Evolutionary conservation across 352 stramenopile genomes (phyloP), one percentile per base, ranked within the genome.

Genomic region (Globisporangium ultimum): DNA sequence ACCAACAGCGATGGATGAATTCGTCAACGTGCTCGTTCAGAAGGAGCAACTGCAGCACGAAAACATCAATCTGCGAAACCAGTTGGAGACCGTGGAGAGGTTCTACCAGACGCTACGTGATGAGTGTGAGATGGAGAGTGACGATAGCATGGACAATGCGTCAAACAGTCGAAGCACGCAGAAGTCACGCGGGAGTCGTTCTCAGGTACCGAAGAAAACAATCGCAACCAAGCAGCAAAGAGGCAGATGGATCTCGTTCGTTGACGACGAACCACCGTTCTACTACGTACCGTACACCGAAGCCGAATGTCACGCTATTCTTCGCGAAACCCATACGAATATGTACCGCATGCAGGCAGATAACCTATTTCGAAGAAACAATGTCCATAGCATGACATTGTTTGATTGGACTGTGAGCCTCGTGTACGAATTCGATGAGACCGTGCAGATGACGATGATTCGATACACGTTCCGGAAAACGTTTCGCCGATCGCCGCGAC

Each of bases 401-500:
- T 58, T 58, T 11, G 21, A 41, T 3, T 49, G 43, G 43, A 21
- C 15, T 14, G 43, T 24, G 43, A 49, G 43, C 43, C 15, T 49
- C 10, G 10, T 49, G 17, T 24, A 18, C 41, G 53, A 58, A 13
- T 48, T 38, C 15, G 53, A 58, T 9, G 41, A 58, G 13, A 8
- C 8, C 15, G 24, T 42, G 15, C 53, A 58, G 10, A 36, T 58
- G 53, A 28, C 24, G 8, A 42, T 58, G 53, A 50, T 58, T 21
- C 40, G 32, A 4, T 58, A 50, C 22, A 28, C 34, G 53, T 58
- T 58, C 53, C 47, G 18, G 15, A 58, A 58, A 18, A 51, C 53
- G 22, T 58, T 58, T 10, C 53, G 41, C 21, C 17, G 18, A 15
- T 41, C 53, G 38, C 41, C 40, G 11, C 41, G 40, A 14, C 36